A percentile compares a stretch with the other conserved stretches of the same genome.
Evolutionary conservation across 2,329 filamentous ascomycete genomes (phyloP).

Genomic region (Phyllosticta citriasiana): DNA sequence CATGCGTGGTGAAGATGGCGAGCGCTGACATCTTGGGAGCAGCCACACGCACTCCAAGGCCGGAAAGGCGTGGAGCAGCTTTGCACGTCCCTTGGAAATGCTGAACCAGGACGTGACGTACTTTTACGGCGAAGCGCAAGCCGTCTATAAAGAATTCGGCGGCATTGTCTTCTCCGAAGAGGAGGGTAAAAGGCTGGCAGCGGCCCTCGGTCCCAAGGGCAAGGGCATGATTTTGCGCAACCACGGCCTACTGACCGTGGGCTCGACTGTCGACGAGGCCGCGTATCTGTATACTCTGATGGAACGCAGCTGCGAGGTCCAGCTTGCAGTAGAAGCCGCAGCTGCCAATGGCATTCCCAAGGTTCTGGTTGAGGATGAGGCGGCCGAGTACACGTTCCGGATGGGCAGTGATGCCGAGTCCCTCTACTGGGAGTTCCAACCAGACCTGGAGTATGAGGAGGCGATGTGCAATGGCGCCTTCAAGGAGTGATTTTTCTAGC

Average conservation of each 20-base stretch:
- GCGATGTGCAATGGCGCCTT: slow-evolving; percentile 12
- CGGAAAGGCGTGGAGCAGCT: slow-evolving; percentile 59
- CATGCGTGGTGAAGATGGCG: background rate
- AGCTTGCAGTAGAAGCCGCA: slow-evolving; percentile 59
- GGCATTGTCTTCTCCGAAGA: slow-evolving; percentile 53
- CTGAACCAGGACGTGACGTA: slow-evolving; percentile 58
- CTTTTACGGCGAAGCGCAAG: slow-evolving; percentile 52
- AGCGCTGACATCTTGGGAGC: background rate
- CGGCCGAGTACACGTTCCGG: slow-evolving; percentile 44
- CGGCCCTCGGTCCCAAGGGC: slow-evolving; percentile 50
- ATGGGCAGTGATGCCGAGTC: slow-evolving; percentile 38
- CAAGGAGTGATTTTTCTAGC: background rate
- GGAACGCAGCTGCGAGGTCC: slow-evolving; percentile 59
- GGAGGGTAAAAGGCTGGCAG: slow-evolving; percentile 55
- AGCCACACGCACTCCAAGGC: slow-evolving; percentile 54
- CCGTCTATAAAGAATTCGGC: slow-evolving; percentile 55
- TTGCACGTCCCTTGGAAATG: slow-evolving; percentile 58
- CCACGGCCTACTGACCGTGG: slow-evolving; percentile 63
- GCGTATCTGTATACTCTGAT: slow-evolving; percentile 59
- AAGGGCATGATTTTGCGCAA: slow-evolving; percentile 58
- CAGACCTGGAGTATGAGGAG: slow-evolving; percentile 32
- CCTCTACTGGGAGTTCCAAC: slow-evolving; percentile 44
- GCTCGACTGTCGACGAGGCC: slow-evolving; percentile 63
- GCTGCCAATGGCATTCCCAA: slow-evolving; percentile 41
- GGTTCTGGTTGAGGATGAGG: slow-evolving; percentile 45